Evolutionary conservation across 1,284 basidiomycete genomes (phyloP), one percentile per base, ranked within the genome.

Genomic region (Clitocybe nebularis): DNA sequence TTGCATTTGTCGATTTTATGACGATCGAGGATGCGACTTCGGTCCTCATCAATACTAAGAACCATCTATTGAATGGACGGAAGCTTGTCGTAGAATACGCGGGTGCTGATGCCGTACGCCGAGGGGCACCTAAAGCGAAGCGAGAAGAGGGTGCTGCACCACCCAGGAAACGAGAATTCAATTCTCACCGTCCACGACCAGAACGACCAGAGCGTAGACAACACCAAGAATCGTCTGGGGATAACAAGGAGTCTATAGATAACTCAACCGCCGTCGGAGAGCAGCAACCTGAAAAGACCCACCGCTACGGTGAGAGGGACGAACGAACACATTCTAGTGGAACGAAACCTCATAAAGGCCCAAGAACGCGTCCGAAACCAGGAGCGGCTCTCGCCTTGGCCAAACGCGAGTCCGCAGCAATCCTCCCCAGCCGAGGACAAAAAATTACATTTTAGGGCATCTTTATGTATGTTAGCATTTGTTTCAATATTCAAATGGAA

Each of bases 1-100:
- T 93, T 67, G 93, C 91, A 0, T 99, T 99, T 61, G 76, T 96
- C 45, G 96, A 99, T 63, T 99, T 99, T 63, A 77, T 79, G 42
- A 79, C 75, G 10, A 72, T 76, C 1, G 81, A 87, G 44, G 74
- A 88, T 47, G 93, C 95, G 7, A 96, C 92, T 0, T 72, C 79
- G 1, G 85, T 83, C 1, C 78, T 99, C 23, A 74, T 85, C 51
- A 93, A 97, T 58, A 74, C 84, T 30, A 81, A 82, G 57, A 98
- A 96, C 59, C 85, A 92, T 61, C 76, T 74, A 34, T 72, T 96
- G 38, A 79, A 92, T 58, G 93, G 93, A 4, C 79, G 93, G 33
- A 79, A 84, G 47, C 77, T 99, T 36, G 79, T 86, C 2, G 77
- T 97, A n/a, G 89, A 98, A 66, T 94, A 84, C 54, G 92, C 89